Evolutionary conservation across 139 green algal genomes (phyloP), one percentile per base, ranked within the genome.

Genomic region (Closterium sp.): DNA sequence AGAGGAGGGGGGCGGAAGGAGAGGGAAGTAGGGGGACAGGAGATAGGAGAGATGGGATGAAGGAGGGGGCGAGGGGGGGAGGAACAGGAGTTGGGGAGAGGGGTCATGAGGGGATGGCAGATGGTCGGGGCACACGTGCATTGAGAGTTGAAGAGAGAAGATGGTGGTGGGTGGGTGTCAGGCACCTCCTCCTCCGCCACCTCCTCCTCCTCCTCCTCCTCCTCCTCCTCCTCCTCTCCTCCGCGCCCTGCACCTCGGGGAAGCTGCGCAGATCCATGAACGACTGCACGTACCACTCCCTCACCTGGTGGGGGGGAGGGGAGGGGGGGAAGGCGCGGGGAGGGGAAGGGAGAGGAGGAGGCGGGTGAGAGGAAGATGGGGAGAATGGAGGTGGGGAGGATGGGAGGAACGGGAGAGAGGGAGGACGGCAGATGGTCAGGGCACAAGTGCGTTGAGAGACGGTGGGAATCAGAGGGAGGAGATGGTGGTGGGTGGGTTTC

Each of bases 251-350:
- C 0, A 99, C 95, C 29, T 92, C 50, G 0, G 96, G 96, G 86
- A 99, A 99, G 1, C 88, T 34, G 4, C 97, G 95, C 86, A 99
- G 95, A 79, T 99, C 98, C 28, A 96, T 95, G 95, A 99, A 99
- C 0, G 97, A 98, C 91, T 99, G 97, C 86, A 99, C 97, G 91
- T 99, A 99, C 98, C 98, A 99, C 93, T 99, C 97, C 1, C 97
- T 96, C 4, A 99, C 97, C 97, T 98, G 95, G 88, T 27, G 87
- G n/a, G n/a, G n/a, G n/a, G n/a, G n/a, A 88, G 4, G 3, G 30
- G 2, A 31, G 86, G n/a, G n/a, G 29, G 2, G 6, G 29, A 4
- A 2, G 28, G 45, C 2, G 4, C 24, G 28, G 29, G n/a, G 70
- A 27, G 70, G 4, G 70, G 4, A 27, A 4, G 4, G 70, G 70